A percentile compares a stretch with the other conserved stretches of the same genome.
Conservation (phyloP, 176 grass and related monocot species). For the Musa troglodytarum region DNA sequence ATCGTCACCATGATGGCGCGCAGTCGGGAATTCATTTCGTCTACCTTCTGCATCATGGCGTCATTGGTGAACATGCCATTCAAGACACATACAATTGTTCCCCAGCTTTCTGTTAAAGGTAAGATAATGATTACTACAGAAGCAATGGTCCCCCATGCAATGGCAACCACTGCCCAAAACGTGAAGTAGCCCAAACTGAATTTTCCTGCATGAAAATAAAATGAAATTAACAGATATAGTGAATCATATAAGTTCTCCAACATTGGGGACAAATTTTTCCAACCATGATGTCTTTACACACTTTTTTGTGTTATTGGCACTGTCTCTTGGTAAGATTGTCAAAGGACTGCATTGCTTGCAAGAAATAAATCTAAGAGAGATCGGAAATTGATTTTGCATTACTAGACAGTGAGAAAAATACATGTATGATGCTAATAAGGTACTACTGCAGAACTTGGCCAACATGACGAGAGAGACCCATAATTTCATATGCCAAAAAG, state of each 20-base stretch:
- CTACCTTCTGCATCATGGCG: slow-evolving; percentile 32
- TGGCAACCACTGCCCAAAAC: slow-evolving; percentile 54
- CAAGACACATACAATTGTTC: slow-evolving; percentile 39
- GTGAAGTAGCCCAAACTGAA: slow-evolving; percentile 66
- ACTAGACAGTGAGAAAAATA: no score
- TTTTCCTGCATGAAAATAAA: slow-evolving; percentile 22
- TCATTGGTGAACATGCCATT: slow-evolving; percentile 65
- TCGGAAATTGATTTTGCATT: not conserved
- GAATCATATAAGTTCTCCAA: not conserved
- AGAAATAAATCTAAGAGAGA: not conserved
- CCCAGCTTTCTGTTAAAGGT: slow-evolving; percentile 53
- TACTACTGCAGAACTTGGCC: no score
- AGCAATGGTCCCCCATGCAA: slow-evolving; percentile 50
- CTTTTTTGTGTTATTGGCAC: not conserved
- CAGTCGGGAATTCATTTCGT: slow-evolving; percentile 37
- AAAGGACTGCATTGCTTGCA: no score
- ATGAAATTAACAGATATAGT: not conserved
- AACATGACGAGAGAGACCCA: no score
- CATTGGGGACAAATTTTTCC: not conserved
- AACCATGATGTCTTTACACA: not conserved
- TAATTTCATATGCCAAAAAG: no score
- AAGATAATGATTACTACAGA: slow-evolving; percentile 58
- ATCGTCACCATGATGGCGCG: slow-evolving; percentile 39
- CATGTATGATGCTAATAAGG: no score
- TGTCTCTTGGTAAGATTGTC: no score